Base-by-base conservation (phyloP, 2,329 filamentous ascomycete species). In the Sporothrix schenckii region DNA sequence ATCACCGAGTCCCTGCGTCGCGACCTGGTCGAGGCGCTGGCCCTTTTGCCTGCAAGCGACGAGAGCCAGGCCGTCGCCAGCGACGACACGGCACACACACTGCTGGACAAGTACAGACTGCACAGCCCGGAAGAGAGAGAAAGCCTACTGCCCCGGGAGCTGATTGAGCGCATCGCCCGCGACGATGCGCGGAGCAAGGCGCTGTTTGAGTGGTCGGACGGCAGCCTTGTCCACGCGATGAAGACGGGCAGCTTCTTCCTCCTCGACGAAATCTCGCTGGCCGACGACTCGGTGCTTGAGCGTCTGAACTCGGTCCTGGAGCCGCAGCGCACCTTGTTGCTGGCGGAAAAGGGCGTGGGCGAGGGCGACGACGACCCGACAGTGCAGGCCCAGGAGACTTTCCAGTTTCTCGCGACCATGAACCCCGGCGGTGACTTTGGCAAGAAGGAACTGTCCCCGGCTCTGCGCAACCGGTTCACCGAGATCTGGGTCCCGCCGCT, bases 401-500 rank as follows among this genome's bases (percentile, higher is more conserved):
- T 98, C 80, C 94, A 99, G 76, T 97, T 99, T 80, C 88, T 99
- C 72, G 94, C 95, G 3, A 99, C 95, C 0, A 99, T 99, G 95
- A 99, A 99, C 75, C 95, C 95, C 10, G 96, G 96, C 66, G 95
- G 96, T 60, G 95, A 99, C 77, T 99, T 98, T 78, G 95, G 95
- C 74, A 99, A 99, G 82, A 93, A 94, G 75, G 95, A 99, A 79
- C 86, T 99, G 14, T 99, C 95, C 0, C 95, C 95, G 3, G 96
- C 95, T 16, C 83, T 99, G 72, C 88, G 95, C 60, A 99, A 99
- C 78, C 92, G 95, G 72, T 97, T 99, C 78, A 99, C 95, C 0
- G 95, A 99, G 80, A 97, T 99, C 10, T 99, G 95, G 95, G 95
- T 98, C 0, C 93, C 95, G 1, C 87, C 94, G 0, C 82, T 98